Base-by-base conservation (phyloP, 768 basidiomycete species). In the Lactifluus subvellereus region DNA sequence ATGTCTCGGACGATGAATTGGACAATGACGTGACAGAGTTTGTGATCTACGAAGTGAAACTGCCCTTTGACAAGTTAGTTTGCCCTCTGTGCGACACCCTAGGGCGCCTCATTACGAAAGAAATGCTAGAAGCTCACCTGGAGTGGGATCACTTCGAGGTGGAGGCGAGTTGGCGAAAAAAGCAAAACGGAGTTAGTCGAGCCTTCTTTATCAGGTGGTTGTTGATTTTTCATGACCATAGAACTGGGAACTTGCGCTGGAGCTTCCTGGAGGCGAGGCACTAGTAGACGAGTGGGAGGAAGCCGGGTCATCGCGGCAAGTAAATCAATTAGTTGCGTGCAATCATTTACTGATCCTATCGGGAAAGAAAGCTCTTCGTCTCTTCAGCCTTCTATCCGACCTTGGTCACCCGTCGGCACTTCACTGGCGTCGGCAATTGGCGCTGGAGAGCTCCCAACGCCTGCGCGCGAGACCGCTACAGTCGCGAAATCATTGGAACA, bases 61-160 rank as follows among this genome's bases (percentile, higher is more conserved):
- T 73, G 14, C 67, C 60, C 10, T 72, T 78, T 70, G 64, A 62
- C 20, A 66, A 71, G 2, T 83, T 80, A 77, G 45, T 71, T 45
- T 87, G 85, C 66, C 84, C 85, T 0, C 66, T 86, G n/a, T 87
- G 85, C 66, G 74, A 76, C 40, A 58, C 82, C 10, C 76, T 82
- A 53, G 74, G 72, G 27, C 45, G 40, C 9, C 82, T 87, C 50
- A 53, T 66, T 8, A 80, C 78, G 27, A 73, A 70, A 13, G 74
- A 69, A 32, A 77, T 80, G 75, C 71, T 87, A 1, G 69, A 68
- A 32, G 75, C 68, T n/a, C 85, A 87, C 68, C 63, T 87, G 27
- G 60, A 69, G 8, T 77, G 77, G 73, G 82, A 83, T 67, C 85
- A 87, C 61, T 27, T 68, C 1, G 75, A 73, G n/a, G 73, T 81